Percentiles rank a stretch among this genome's conserved stretches.
Evolutionary conservation across 345 rosid genomes (phyloP).

Genomic region (Pistacia atlantica): DNA sequence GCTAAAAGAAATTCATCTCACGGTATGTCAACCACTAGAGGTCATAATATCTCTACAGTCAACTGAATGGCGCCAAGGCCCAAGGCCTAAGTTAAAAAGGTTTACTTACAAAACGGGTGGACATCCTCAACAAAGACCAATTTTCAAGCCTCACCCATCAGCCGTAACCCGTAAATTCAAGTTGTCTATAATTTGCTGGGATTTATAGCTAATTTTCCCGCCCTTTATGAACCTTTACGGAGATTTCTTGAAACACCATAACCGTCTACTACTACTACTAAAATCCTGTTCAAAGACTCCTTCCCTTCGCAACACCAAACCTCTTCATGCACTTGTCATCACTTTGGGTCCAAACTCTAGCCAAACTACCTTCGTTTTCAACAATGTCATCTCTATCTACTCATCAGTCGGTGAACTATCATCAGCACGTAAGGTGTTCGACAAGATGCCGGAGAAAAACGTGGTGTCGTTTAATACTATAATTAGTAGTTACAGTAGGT

Average conservation of each 20-base stretch:
- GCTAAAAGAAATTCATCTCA: too few relatives aligned
- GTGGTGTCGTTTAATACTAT: conserved; percentile 58
- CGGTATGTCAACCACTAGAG: too few relatives aligned
- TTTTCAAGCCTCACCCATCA: too few relatives aligned
- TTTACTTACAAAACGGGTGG: too few relatives aligned
- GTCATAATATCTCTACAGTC: too few relatives aligned
- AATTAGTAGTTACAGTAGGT: conserved; percentile 48
- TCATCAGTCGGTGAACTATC: conserved; percentile 34
- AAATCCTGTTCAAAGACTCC: conserved; percentile 42
- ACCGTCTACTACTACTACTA: conserved; percentile 54
- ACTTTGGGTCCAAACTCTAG: conserved; percentile 39
- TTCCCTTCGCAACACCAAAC: conserved; percentile 48
- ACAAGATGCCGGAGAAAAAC: conserved; percentile 63
- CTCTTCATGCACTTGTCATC: conserved; percentile 71
- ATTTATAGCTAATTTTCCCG: background rate
- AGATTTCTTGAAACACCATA: conserved; percentile 36
- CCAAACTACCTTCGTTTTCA: conserved; percentile 58
- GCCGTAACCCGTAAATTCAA: too few relatives aligned
- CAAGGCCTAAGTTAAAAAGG: too few relatives aligned
- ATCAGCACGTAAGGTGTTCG: conserved; percentile 61
- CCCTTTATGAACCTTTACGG: conserved; percentile 42
- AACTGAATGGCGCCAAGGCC: too few relatives aligned
- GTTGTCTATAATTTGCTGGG: too few relatives aligned
- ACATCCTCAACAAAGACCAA: too few relatives aligned
- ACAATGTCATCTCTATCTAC: conserved; percentile 54